Evolutionary conservation across 164 flowering plant genomes (phyloP), one percentile per base, ranked within the genome.

Genomic region (Magnolia sinica): DNA sequence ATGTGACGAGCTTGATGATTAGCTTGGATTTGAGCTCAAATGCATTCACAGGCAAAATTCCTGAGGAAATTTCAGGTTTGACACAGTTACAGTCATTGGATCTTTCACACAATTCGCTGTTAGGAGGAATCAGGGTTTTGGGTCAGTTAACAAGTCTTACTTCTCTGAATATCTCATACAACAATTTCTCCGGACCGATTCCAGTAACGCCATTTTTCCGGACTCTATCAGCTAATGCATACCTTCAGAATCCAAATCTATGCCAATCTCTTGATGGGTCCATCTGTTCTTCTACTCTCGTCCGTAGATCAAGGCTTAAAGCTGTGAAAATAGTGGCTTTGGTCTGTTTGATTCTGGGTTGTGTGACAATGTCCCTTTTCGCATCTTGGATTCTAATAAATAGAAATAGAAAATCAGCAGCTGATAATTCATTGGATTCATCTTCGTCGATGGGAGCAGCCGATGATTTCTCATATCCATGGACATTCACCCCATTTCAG

Each of bases 401-500:
- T 6, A 72, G 91, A 31, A 90, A 87, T 76, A 89, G 84, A 2
- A 85, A 78, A 69, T 88, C 84, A 65, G 77, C 82, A 69, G 77
- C 83, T 1, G 89, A 86, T 37, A 93, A 90, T 76, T 82, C 90
- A 14, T 76, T 78, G 14, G 82, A 84, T 66, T 80, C 78, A 22
- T 71, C 78, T 20, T 77, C 87, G 31, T 68, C 91, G 16, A 69
- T 88, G 0, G 84, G 18, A 16, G 18, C 61, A 55, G 61, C 75
- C 8, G 98, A 95, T 69, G 98, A 95, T 81, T 95, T 95, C 84
- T 95, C 98, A 5, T 91, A 89, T 79, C 98, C 99, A 3, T 93
- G 99, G 97, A 92, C 91, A 22, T 92, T 96, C 82, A 94, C 89
- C 80, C 98, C 99, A 24, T 96, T 96, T 74, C 97, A 89, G 76